Conservation (phyloP, 768 basidiomycete species). For the Cystofilobasidium ferigula region DNA sequence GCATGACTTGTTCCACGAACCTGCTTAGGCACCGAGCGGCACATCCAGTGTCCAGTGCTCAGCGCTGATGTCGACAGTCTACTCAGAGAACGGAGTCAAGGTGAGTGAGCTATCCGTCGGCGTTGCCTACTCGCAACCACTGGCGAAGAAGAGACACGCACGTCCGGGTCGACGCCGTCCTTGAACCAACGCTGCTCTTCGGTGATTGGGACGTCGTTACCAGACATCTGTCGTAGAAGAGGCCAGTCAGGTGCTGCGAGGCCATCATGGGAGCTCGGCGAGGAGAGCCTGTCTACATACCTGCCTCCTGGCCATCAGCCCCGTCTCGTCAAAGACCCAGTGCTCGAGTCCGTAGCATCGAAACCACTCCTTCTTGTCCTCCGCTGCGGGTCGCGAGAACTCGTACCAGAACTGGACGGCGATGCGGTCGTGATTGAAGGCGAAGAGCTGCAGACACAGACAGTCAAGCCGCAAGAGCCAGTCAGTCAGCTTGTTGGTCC, state of each 20-base stretch:
- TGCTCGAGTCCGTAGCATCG: constrained; percentile 48
- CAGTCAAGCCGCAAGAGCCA: no score
- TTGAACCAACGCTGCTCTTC: constrained; percentile 49
- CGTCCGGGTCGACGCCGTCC: constrained; percentile 31
- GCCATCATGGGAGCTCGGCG: constrained; percentile 35
- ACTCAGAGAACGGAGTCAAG: not conserved
- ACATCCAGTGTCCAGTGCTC: constrained; percentile 21
- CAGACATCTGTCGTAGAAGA: constrained; percentile 35
- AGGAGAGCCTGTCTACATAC: constrained; percentile 32
- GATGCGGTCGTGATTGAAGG: constrained; percentile 49
- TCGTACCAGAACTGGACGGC: constrained; percentile 49
- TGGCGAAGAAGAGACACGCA: not conserved
- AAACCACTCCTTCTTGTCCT: constrained; percentile 40
- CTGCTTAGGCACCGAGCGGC: constrained; percentile 4
- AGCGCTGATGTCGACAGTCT: constrained; percentile 3
- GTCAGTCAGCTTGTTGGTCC: not conserved
- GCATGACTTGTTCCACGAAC: no score
- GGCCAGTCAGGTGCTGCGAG: not conserved
- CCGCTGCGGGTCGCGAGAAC: constrained; percentile 35
- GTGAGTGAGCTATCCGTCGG: no score
- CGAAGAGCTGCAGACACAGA: constrained; percentile 39
- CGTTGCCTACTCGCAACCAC: not conserved
- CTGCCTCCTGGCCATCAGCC: constrained; percentile 50
- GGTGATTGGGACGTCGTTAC: constrained; percentile 41
- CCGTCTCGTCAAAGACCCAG: constrained; percentile 49